Percentiles rank a stretch among this genome's conserved stretches.
phyloP scores from a whole-genome alignment of 2,329 filamentous ascomycete genomes.

The Septoria linicola region DNA sequence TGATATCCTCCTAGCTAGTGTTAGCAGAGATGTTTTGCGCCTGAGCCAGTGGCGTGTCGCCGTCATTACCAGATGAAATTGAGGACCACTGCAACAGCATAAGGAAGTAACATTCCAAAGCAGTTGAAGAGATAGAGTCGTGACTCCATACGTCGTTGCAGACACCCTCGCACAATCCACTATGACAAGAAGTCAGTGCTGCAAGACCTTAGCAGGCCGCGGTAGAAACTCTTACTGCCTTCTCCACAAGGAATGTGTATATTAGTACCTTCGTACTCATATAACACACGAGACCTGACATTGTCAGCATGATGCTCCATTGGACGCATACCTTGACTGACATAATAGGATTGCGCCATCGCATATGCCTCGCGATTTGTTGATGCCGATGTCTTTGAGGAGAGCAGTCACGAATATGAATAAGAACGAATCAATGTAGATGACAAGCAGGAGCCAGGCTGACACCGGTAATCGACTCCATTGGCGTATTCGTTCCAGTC shows the following conservation, averaged over 20 bases:
- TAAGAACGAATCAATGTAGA: slow-evolving; percentile 20
- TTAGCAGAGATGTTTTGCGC: slow-evolving; percentile 10
- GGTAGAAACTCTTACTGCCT: slow-evolving; percentile 8
- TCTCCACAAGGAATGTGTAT: slow-evolving; percentile 18
- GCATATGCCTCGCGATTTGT: slow-evolving; percentile 13
- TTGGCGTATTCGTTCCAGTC: slow-evolving; percentile 14
- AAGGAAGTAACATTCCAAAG: slow-evolving; percentile 22
- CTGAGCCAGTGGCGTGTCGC: too few relatives aligned
- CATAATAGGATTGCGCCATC: slow-evolving; percentile 18
- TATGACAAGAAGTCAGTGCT: neutral
- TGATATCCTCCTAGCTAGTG: slow-evolving; percentile 13
- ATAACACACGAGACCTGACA: slow-evolving; percentile 10
- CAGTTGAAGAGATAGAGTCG: slow-evolving; percentile 22
- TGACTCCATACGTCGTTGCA: slow-evolving; percentile 6
- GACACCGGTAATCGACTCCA: slow-evolving; percentile 18
- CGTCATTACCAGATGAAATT: slow-evolving; percentile 18
- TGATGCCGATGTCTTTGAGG: slow-evolving; percentile 19
- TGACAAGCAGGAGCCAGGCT: slow-evolving; percentile 13
- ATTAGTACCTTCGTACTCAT: slow-evolving; percentile 22
- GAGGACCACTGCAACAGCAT: slow-evolving; percentile 15
- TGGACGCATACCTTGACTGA: neutral
- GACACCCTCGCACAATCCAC: slow-evolving; percentile 21
- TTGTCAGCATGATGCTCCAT: neutral
- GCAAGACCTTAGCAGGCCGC: neutral
- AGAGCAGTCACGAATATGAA: slow-evolving; percentile 21